Evolutionary conservation across 2,329 filamentous ascomycete species (phyloP), one percentile per base, ranked within the genome.

Genomic region (Ilyonectria destructans): DNA sequence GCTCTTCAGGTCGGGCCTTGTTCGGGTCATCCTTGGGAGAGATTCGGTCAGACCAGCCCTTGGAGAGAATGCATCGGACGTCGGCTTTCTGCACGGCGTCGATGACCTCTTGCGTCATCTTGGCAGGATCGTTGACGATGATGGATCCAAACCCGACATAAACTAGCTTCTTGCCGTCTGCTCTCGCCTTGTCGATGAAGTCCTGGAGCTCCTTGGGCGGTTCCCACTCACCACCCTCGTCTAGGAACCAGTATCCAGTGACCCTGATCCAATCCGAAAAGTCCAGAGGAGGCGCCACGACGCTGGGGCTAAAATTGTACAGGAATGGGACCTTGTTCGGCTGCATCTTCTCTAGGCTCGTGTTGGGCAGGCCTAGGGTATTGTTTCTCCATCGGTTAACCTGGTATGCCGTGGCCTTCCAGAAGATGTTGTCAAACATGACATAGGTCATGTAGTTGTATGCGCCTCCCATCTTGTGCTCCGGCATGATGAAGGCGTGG

Each of bases 101-200:
- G 45, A 98, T 92, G 6, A 99, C 93, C n/a, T 96, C 95, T 74
- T 93, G 90, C 7, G 95, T 98, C 83, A 99, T 89, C 71, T 94
- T 94, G 64, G 89, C 91, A 3, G 96, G 94, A 77, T 99, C 94
- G 2, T 93, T 91, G 33, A 99, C 95, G 21, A 98, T 94, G 72
- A 99, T 97, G 5, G 95, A 97, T 2, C 96, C 96, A 77, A 99
- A 99, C 0, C 96, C 96, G 55, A 99, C 95, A 71, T 99, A 99
- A 0, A 98, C 96, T 13, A 99, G 84, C 84, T 96, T 97, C 84
- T 97, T 97, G 17, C 87, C 86, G 76, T 99, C 96, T 6, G 84
- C 84, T 3, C 93, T 89, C 4, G 96, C 96, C 75, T 92, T 90
- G n/a, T 88, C 82, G 77, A 99, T 98, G 76, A 99, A 99, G 4